Evolutionary conservation across 2,329 filamentous ascomycete species (phyloP).

Genomic region (Aspergillus tanneri): DNA sequence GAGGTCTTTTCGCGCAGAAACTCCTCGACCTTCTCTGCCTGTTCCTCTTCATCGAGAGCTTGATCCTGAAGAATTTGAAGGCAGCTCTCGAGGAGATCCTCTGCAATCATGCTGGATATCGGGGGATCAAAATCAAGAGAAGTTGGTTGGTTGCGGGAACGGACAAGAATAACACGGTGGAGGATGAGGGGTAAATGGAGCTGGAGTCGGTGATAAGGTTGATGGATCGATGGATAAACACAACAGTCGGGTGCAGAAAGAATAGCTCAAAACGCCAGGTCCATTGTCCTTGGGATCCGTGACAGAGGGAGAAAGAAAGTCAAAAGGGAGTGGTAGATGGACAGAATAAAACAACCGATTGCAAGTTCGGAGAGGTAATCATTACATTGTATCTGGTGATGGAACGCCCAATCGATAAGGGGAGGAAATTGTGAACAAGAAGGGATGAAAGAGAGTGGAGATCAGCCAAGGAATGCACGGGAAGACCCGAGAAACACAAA

Average conservation of each 20-base stretch:
- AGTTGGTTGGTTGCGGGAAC: slow-evolving; percentile 8
- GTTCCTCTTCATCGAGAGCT: slow-evolving; percentile 86
- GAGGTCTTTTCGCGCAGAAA: slow-evolving; percentile 76
- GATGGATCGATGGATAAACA: slow-evolving; percentile 1
- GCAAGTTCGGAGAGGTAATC: slow-evolving; percentile 15
- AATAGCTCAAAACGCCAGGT: slow-evolving; percentile 11
- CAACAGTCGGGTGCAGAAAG: neutral
- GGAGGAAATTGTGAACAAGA: slow-evolving; percentile 7
- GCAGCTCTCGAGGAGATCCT: slow-evolving; percentile 89
- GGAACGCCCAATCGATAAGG: slow-evolving; percentile 22
- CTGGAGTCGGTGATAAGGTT: slow-evolving; percentile 7
- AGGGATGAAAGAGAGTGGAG: slow-evolving; percentile 23
- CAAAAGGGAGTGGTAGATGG: slow-evolving; percentile 5
- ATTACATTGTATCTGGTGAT: slow-evolving; percentile 34
- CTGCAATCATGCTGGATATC: slow-evolving; percentile 72
- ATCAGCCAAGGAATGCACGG: slow-evolving; percentile 14
- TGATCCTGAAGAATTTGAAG: slow-evolving; percentile 82
- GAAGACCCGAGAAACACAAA: slow-evolving; percentile 18
- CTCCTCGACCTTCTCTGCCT: slow-evolving; percentile 86
- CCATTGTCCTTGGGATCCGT: slow-evolving; percentile 13
- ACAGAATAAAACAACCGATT: slow-evolving; percentile 21
- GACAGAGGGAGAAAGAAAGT: neutral
- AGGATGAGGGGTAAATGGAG: slow-evolving; percentile 7
- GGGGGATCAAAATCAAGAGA: slow-evolving; percentile 3
- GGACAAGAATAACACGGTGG: slow-evolving; percentile 9